Percentiles rank a stretch among this genome's conserved stretches.
phyloP scores from a whole-genome alignment of 306 rosid genomes.

The Corylus avellana region DNA sequence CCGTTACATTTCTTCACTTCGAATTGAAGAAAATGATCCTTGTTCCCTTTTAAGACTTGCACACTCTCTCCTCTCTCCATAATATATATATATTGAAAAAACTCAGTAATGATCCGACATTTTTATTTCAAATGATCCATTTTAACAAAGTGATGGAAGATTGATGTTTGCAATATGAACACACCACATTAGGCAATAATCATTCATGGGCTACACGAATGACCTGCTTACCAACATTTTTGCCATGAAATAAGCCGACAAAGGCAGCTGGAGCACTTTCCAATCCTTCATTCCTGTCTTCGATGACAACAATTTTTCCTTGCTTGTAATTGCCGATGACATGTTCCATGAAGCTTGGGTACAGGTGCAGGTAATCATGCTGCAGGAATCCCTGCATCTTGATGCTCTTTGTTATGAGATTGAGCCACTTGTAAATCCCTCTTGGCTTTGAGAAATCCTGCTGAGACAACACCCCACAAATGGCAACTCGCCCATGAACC shows the following conservation, averaged over 20 bases:
- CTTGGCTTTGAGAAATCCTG: conserved; percentile 46
- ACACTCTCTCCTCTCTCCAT: too few species aligned
- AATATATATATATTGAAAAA: neutral
- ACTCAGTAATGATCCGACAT: neutral
- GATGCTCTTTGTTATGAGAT: conserved; percentile 35
- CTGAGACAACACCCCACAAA: conserved; percentile 58
- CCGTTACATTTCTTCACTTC: too few species aligned
- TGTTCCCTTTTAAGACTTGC: too few species aligned
- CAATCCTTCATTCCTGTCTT: neutral
- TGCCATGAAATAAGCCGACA: neutral
- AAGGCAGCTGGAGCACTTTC: conserved; percentile 6
- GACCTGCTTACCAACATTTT: conserved; percentile 12
- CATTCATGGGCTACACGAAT: neutral
- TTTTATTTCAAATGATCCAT: neutral
- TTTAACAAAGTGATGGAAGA: neutral
- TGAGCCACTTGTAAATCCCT: neutral
- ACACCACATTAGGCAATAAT: neutral
- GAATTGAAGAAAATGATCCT: too few species aligned
- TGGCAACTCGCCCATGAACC: conserved; percentile 46
- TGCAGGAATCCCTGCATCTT: conserved; percentile 57
- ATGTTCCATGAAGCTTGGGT: conserved; percentile 6
- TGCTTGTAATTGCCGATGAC: neutral
- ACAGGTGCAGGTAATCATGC: conserved; percentile 33
- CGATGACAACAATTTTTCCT: conserved; percentile 8
- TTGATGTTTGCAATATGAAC: neutral